Conservation (phyloP, 23 red algal species). For the Gracilaria gracilis region DNA sequence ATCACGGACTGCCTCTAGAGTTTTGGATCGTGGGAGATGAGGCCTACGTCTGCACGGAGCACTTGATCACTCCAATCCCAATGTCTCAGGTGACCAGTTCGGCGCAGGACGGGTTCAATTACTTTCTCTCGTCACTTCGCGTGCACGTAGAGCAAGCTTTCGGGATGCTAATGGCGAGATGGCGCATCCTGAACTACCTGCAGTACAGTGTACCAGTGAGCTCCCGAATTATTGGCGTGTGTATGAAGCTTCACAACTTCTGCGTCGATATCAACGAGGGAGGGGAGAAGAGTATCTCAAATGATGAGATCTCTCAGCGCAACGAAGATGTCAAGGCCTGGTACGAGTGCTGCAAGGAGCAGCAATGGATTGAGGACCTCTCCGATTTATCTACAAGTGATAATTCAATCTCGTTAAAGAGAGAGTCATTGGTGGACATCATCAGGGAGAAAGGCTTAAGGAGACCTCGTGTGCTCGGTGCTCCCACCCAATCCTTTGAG, state of each 20-base stretch:
- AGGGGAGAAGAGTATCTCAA: background rate
- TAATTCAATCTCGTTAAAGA: background rate
- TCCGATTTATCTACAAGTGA: background rate
- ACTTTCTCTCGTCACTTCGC: slow-evolving; percentile 7
- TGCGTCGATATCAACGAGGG: background rate
- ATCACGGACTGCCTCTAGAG: background rate
- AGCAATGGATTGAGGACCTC: background rate
- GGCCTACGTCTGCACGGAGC: slow-evolving; percentile 23
- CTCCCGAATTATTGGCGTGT: background rate
- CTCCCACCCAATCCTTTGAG: background rate
- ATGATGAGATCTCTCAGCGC: background rate
- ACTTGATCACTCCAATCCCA: slow-evolving; percentile 34
- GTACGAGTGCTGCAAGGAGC: background rate
- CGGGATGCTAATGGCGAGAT: slow-evolving; percentile 3
- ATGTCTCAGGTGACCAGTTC: background rate
- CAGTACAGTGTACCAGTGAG: background rate
- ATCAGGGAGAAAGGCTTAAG: slow-evolving; percentile 13
- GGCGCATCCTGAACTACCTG: slow-evolving; percentile 20
- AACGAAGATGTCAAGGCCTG: slow-evolving; percentile 16
- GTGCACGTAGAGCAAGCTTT: slow-evolving; percentile 29
- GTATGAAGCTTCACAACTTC: background rate
- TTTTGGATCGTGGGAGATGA: slow-evolving; percentile 47
- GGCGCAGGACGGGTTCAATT: slow-evolving; percentile 30
- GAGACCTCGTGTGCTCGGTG: slow-evolving; percentile 11
- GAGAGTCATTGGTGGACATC: background rate